Conservation (phyloP, 1,139 yeast species). For the Hemisphaericaspora xylofermentans region DNA sequence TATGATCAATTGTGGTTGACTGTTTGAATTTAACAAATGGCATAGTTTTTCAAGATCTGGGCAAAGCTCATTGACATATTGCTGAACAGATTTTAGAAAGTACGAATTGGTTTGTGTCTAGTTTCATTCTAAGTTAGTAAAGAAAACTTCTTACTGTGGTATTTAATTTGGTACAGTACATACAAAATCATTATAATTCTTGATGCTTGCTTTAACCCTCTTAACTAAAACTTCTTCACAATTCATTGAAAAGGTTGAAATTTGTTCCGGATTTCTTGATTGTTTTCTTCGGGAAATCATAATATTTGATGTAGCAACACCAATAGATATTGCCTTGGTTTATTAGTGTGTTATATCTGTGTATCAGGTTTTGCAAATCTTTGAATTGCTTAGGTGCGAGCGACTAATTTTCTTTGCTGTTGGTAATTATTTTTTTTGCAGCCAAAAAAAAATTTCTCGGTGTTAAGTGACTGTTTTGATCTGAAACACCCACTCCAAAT, state of each 20-base stretch:
- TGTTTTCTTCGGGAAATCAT: neutral
- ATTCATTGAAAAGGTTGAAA: slow-evolving; percentile 1
- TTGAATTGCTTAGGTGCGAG: neutral
- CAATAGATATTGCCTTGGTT: too few relatives aligned
- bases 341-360: neutral
- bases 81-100: slow-evolving; percentile 2
- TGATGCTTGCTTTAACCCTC: slow-evolving; percentile 6
- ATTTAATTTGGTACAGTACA: neutral
- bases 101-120: neutral
- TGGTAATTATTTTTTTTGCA: neutral
- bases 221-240: slow-evolving; percentile 9
- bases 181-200: slow-evolving; percentile 7
- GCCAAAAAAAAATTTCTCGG: neutral
- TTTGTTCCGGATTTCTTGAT: neutral
- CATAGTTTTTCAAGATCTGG: slow-evolving; percentile 6
- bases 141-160: neutral
- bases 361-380: neutral
- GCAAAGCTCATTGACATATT: slow-evolving; percentile 7
- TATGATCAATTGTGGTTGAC: neutral
- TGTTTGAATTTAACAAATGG: neutral
- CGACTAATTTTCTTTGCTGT: neutral
- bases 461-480: neutral
- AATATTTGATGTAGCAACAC: too few relatives aligned
- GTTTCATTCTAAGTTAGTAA: neutral
- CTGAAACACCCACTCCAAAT: neutral